Percentiles rank a stretch among this genome's conserved stretches.
Evolutionary conservation across 306 rosid species (phyloP).

Genomic region (Aeschynomene evenia): DNA sequence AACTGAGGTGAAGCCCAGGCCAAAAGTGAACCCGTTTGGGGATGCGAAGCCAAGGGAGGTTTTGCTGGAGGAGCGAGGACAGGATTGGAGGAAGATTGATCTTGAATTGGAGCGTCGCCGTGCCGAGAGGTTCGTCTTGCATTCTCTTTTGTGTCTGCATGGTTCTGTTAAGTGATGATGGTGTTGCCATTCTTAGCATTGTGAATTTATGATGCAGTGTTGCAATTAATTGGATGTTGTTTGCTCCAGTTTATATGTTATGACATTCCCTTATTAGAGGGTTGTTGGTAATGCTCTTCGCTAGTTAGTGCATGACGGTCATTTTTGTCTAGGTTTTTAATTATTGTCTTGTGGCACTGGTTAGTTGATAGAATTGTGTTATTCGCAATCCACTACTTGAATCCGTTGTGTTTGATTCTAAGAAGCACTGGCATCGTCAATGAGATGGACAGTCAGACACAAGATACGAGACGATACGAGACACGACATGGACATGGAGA

Average conservation of each 20-base stretch:
- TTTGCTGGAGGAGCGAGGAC: constrained; percentile 78
- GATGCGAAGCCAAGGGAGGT: constrained; percentile 97
- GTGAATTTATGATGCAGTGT: background rate
- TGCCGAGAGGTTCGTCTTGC: constrained; percentile 61
- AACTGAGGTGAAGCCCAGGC: constrained; percentile 53
- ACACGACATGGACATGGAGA: too few relatives aligned
- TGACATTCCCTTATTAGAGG: background rate
- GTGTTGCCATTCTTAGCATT: background rate
- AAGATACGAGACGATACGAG: too few relatives aligned
- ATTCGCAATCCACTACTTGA: background rate
- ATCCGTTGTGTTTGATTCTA: background rate
- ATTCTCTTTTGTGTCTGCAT: background rate
- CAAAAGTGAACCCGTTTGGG: constrained; percentile 90
- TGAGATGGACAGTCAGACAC: too few relatives aligned
- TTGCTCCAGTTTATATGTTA: background rate
- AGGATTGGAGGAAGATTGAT: constrained; percentile 94
- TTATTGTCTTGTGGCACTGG: background rate
- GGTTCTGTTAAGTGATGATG: background rate
- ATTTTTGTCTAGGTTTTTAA: too few relatives aligned
- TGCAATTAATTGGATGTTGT: background rate
- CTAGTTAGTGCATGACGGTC: too few relatives aligned
- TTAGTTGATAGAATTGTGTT: background rate
- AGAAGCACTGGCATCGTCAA: too few relatives aligned
- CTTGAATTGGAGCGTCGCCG: constrained; percentile 77
- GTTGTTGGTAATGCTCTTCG: background rate